A percentile compares a stretch with the other conserved stretches of the same genome.
phyloP scores from a whole-genome alignment of 306 rosid genomes.

The Lupinus albus region DNA sequence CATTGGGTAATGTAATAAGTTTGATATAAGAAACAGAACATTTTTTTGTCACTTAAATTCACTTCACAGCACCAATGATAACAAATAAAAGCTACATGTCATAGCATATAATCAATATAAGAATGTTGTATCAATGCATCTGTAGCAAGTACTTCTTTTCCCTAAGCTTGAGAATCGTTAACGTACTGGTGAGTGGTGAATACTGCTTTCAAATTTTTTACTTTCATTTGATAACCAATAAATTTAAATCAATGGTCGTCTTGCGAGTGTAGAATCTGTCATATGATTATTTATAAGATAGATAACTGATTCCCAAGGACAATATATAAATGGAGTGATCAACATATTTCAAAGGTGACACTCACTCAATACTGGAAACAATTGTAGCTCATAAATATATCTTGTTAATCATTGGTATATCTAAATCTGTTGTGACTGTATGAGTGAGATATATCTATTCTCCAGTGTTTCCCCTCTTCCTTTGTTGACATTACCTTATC shows the following conservation, averaged over 20 bases:
- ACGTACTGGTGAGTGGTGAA: neutral
- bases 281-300: neutral
- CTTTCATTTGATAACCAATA: neutral
- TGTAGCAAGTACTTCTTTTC: neutral
- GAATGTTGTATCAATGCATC: neutral
- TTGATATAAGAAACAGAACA: neutral
- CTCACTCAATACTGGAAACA: neutral
- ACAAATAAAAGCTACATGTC: neutral
- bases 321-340: neutral
- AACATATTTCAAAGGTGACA: neutral
- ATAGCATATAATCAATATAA: neutral
- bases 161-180: neutral
- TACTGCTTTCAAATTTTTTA: neutral
- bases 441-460: constrained; percentile 8
- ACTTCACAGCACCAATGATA: neutral
- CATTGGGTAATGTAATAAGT: neutral
- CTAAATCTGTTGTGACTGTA: constrained; percentile 18
- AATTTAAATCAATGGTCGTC: neutral
- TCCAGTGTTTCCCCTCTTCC: constrained; percentile 2
- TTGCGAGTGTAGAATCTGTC: neutral
- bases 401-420: constrained; percentile 16
- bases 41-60: neutral
- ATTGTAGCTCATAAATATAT: neutral
- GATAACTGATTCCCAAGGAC: neutral
- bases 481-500: neutral